Base-by-base conservation (phyloP, 306 rosid species). In the Cucurbita argyrosperma region DNA sequence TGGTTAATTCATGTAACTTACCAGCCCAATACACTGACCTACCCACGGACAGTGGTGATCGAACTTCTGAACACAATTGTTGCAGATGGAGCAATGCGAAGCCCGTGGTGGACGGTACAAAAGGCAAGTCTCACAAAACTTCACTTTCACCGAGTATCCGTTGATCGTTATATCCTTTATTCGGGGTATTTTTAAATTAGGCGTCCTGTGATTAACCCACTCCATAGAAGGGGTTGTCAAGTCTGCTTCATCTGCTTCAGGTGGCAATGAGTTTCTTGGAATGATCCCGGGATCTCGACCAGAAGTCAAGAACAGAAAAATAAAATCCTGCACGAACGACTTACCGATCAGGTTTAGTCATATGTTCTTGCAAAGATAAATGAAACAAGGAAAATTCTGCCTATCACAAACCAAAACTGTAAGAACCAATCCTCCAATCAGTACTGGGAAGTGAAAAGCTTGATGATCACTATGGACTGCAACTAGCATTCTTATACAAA, bases 31-130 rank as follows among this genome's bases (percentile, higher is more conserved):
- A 69, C 98, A 93, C 77, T 93, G 97, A 73, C 98, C 98, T 74
- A 93, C 97, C 98, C 98, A 90, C 16, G 97, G 98, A 82, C 97
- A 93, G 63, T 93, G 98, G 77, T 93, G 98, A 86, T 93, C 98
- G 56, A 93, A 90, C 81, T 93, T 93, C 69, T 88, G 92, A 55
- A 93, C 98, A 76, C 98, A 93, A 65, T 93, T 93, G 78, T 93
- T 90, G 85, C 98, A 93, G 46, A 93, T 82, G 4, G 98, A 90
- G 67, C 98, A 93, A 82, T 93, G 98, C 49, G 98, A 93, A 53
- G 96, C 98, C 1, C 98, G 91, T 0, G 98, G 96, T 9, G 93
- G 98, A 45, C 98, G 96, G 83, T 88, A 93, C 7, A 90, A 74
- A 74, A 89, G 81, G 79, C 98, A 93, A 56, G 98, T 93, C 52